Conservation (phyloP, 306 rosid species). For the Biancaea sappan region DNA sequence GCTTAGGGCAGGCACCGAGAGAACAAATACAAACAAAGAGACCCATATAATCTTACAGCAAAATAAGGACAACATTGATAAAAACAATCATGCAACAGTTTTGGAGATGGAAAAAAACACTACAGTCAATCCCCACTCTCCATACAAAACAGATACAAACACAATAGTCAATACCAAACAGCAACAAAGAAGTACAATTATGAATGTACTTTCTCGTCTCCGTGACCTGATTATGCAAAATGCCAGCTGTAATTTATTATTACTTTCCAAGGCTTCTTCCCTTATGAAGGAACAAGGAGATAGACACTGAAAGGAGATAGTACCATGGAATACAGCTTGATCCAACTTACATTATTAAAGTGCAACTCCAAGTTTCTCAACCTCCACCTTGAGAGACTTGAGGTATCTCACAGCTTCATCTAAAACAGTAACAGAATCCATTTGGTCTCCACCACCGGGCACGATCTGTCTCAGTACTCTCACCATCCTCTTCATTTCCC, state of each 20-base stretch:
- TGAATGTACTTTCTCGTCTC: slow-evolving; percentile 17
- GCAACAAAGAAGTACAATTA: slow-evolving; percentile 23
- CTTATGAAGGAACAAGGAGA: not conserved
- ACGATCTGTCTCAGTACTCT: slow-evolving; percentile 69
- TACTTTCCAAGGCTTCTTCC: slow-evolving; percentile 35
- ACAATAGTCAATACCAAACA: slow-evolving; percentile 26
- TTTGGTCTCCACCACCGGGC: slow-evolving; percentile 81
- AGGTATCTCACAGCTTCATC: slow-evolving; percentile 93
- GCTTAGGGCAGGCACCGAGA: not conserved
- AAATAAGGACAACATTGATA: slow-evolving; percentile 18
- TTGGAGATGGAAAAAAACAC: not conserved
- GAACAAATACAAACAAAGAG: not conserved
- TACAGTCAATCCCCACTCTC: slow-evolving; percentile 20
- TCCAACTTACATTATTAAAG: slow-evolving; percentile 40
- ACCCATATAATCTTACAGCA: not conserved
- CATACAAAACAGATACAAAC: slow-evolving; percentile 25
- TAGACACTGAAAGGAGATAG: slow-evolving; percentile 12
- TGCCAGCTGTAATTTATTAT: slow-evolving; percentile 45
- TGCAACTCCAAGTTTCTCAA: slow-evolving; percentile 67
- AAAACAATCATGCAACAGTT: slow-evolving; percentile 5
- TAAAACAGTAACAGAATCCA: slow-evolving; percentile 67
- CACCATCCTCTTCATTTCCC: slow-evolving; percentile 84
- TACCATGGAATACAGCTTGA: not conserved
- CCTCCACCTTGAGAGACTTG: slow-evolving; percentile 89
- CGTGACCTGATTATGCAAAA: slow-evolving; percentile 34